phyloP scores from a whole-genome alignment of 1,284 basidiomycete species.

The Tilletia walkeri region DNA sequence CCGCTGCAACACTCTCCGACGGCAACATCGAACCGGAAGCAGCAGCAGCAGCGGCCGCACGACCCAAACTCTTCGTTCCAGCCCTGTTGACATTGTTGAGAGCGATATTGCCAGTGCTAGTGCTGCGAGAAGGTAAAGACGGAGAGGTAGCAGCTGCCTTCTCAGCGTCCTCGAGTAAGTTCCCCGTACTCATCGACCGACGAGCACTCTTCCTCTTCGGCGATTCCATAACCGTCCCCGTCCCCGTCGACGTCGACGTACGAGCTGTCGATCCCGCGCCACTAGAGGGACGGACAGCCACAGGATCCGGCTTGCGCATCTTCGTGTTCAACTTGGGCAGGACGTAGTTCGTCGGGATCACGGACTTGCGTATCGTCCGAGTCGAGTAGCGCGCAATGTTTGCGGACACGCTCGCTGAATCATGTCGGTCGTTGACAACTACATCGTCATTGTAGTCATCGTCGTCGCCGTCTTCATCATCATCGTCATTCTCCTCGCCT shows the following conservation, averaged over 20 bases:
- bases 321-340: conserved; percentile 55
- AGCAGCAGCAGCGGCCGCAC: neutral
- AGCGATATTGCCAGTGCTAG: too few relatives aligned
- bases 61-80: neutral
- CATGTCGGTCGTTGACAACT: too few relatives aligned
- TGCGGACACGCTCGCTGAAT: neutral
- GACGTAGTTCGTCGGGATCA: conserved; percentile 43
- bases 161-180: neutral
- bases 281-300: too few relatives aligned
- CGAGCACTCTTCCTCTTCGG: conserved; percentile 3
- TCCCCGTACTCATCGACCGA: neutral
- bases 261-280: neutral
- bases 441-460: too few relatives aligned
- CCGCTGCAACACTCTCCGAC: neutral
- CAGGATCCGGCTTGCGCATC: conserved; percentile 53
- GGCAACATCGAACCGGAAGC: neutral
- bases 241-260: too few relatives aligned
- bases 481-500: too few relatives aligned
- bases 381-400: conserved; percentile 6
- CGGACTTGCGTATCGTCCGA: conserved; percentile 2
- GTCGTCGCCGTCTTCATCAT: too few relatives aligned
- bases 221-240: neutral
- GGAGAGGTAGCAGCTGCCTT: neutral
- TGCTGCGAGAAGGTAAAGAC: neutral
- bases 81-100: neutral